Evolutionary conservation across 1,139 yeast genomes (phyloP), one percentile per base, ranked within the genome.

Genomic region (Debaryomyces udenii): DNA sequence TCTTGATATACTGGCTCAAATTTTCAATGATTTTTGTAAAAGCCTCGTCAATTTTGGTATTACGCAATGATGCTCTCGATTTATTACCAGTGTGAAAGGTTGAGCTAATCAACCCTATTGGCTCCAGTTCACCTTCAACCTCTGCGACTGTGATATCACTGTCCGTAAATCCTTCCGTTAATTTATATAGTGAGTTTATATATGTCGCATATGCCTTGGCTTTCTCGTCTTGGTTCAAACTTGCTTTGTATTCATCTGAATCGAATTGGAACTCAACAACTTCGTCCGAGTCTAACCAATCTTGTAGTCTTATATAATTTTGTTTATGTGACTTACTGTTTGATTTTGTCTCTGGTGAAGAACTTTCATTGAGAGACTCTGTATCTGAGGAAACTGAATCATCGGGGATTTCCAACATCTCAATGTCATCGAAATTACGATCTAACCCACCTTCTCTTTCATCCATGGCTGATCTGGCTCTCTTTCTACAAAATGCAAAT

Each of bases 361-460:
- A 53, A 6, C 23, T 34, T 6, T 26, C 37, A 14, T 15, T 34
- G 6, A 61, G 52, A 3, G 64, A 61, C 40, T 63, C 73, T 0
- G 68, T 65, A 27, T 62, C 73, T 0, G 69, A 63, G 5, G 53
- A 38, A 13, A 53, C 54, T 9, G 56, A 65, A 37, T 66, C 69
- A 13, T 67, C 76, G 1, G 74, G 76, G 18, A 73, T 64, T 36
- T 72, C 77, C 38, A 74, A 58, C 77, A 72, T 70, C 45, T 72
- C 78, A 26, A 73, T 70, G 44, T 72, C 77, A 31, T 64, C 72
- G 47, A 64, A 69, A 24, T 51, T 56, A 39, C 52, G 41, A 38
- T 43, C 42, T 29, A 50, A 41, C 10, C 35, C 37, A 13, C 40
- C 29, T 34, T 28, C 9, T 10, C 11, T n/a, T 28, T 36, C 42